phyloP scores from a whole-genome alignment of 176 grass and related monocot species.

The Otatea glauca region DNA sequence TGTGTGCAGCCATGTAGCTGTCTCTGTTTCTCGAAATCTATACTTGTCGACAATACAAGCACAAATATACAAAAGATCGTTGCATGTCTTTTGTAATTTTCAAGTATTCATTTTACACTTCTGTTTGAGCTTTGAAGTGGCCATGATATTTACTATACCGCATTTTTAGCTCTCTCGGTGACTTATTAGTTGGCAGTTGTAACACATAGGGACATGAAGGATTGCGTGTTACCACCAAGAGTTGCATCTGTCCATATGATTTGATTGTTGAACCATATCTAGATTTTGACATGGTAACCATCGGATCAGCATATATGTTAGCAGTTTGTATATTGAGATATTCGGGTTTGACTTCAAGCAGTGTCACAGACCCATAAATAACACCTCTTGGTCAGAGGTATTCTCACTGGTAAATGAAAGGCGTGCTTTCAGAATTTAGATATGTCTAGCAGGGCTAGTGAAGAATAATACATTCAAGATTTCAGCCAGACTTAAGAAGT shows the following conservation, averaged over 20 bases:
- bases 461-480: constrained; percentile 44
- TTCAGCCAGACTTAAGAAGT: neutral
- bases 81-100: neutral
- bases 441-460: constrained; percentile 45
- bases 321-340: constrained; percentile 31
- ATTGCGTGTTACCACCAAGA: constrained; percentile 48
- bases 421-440: constrained; percentile 56
- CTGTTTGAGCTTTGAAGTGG: neutral
- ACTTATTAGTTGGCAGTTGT: constrained; percentile 53
- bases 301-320: constrained; percentile 30
- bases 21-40: neutral
- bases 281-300: constrained; percentile 47
- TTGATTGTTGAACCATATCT: constrained; percentile 50
- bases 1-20: neutral
- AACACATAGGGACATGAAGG: constrained; percentile 55
- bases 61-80: neutral
- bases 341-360: constrained; percentile 24
- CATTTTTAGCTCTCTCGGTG: constrained; percentile 11
- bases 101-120: neutral
- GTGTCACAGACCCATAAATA: constrained; percentile 46
- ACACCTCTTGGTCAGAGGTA: constrained; percentile 52
- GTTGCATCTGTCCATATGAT: constrained; percentile 50
- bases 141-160: neutral
- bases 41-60: neutral
- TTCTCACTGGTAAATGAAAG: constrained; percentile 59